Evolutionary conservation across 2,329 filamentous ascomycete genomes (phyloP), one percentile per base, ranked within the genome.

Genomic region (Fusarium torulosum): DNA sequence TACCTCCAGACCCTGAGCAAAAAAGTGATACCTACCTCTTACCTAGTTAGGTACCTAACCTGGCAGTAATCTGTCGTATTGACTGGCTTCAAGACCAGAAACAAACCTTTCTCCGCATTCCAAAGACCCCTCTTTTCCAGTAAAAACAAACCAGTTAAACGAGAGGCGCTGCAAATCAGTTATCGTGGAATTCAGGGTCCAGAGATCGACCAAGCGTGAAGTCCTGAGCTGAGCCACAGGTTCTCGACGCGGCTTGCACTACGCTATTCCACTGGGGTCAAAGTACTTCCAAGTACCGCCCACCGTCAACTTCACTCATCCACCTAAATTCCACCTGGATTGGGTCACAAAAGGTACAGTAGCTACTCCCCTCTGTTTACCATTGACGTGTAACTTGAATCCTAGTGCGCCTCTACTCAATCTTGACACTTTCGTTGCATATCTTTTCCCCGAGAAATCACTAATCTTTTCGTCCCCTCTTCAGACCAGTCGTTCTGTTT

Each of bases 151-250:
- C 13, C 29, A 15, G 14, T 13, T 3, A 51, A 49, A n/a, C 7
- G 15, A n/a, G 43, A 51, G 45, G 10, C 37, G 23, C 19, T 43
- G 13, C 37, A 21, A 37, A 21, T 43, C 29, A 45, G 21, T n/a
- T 37, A 17, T 13, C 21, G 20, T 15, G 37, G 53, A 59, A 47
- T 38, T 35, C 53, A 64, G 60, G 59, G 60, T 46, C 31, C 29
- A 58, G 52, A 56, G 29, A 55, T 33, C 47, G 19, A 35, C 25
- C 44, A 31, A 54, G 51, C 54, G 51, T 29, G 45, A 59, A 43
- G 40, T n/a, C 33, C 53, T 19, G 53, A 59, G 64, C 72, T 75
- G 69, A 75, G 74, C 72, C 72, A 75, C 74, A 58, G 43, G 46
- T 46, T 33, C 59, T 59, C 41, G 54, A 71, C 71, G 71, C 70